Conservation (phyloP, 805 yeast genomes). For the Teunomyces funiuensis region DNA sequence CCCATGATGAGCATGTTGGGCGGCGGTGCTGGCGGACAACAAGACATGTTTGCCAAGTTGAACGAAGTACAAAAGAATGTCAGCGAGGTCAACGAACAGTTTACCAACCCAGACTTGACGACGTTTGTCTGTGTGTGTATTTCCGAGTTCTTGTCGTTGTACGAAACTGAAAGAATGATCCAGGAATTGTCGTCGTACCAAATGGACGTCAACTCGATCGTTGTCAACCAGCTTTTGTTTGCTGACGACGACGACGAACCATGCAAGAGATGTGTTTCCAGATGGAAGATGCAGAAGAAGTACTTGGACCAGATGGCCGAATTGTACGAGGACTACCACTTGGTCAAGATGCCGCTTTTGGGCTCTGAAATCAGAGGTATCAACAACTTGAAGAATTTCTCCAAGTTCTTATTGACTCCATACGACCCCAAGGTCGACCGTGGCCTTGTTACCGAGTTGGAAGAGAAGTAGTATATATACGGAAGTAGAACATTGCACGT, state of each 20-base stretch:
- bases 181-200: conserved; percentile 93
- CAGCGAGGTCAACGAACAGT: conserved; percentile 87
- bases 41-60: conserved; percentile 76
- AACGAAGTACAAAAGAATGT: conserved; percentile 80
- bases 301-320: conserved; percentile 94
- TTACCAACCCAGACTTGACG: conserved; percentile 93
- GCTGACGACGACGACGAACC: conserved; percentile 73
- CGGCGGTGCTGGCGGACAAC: conserved; percentile 72
- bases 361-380: conserved; percentile 95
- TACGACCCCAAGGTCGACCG: conserved; percentile 68
- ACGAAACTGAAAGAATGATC: conserved; percentile 96
- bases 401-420: conserved; percentile 75
- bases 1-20: conserved; percentile 82
- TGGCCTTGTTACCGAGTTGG: conserved; percentile 52
- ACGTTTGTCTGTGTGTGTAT: conserved; percentile 97
- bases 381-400: conserved; percentile 78
- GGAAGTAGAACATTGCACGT: not conserved
- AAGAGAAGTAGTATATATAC: conserved; percentile 36
- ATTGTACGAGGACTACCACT: conserved; percentile 93
- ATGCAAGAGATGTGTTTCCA: conserved; percentile 87
- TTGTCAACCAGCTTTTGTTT: conserved; percentile 89
- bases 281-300: conserved; percentile 95
- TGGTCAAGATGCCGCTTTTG: conserved; percentile 92
- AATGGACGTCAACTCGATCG: conserved; percentile 95
- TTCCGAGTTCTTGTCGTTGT: conserved; percentile 91